Evolutionary conservation across 352 stramenopile species (phyloP).

Genomic region (Globisporangium spiculum): DNA sequence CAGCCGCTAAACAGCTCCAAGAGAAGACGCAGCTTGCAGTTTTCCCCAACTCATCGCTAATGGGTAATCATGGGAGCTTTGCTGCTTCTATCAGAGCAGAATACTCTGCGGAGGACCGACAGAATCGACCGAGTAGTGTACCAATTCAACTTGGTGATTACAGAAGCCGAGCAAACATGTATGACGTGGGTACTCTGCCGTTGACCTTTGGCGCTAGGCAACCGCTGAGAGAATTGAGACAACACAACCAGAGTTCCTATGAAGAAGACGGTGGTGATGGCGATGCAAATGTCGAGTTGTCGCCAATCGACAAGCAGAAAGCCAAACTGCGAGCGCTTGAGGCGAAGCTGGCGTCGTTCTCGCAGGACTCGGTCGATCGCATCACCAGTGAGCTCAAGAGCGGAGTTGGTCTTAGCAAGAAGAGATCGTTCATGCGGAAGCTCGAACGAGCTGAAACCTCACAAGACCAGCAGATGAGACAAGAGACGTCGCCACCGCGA

Average conservation of each 20-base stretch:
- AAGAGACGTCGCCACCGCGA: not conserved
- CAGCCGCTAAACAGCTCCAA: slow-evolving; percentile 45
- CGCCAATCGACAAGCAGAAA: slow-evolving; percentile 46
- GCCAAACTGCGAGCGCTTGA: slow-evolving; percentile 56
- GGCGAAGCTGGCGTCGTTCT: slow-evolving; percentile 50
- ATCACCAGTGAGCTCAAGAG: slow-evolving; percentile 27
- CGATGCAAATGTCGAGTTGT: slow-evolving; percentile 19
- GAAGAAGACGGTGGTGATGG: not conserved
- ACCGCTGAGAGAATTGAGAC: not conserved
- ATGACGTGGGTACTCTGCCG: not conserved
- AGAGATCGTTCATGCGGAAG: not conserved
- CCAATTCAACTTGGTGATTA: not conserved
- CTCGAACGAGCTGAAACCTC: not conserved
- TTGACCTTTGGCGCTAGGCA: not conserved
- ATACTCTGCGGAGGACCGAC: not conserved
- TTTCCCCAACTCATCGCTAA: not conserved
- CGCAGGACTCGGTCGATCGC: slow-evolving; percentile 42
- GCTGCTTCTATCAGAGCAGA: not conserved
- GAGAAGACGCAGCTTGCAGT: slow-evolving; percentile 36
- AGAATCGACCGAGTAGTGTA: not conserved
- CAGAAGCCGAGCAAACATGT: not conserved
- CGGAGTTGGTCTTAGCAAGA: not conserved
- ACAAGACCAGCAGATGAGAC: not conserved
- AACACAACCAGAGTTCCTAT: not conserved
- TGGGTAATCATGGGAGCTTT: not conserved